phyloP scores from a whole-genome alignment of 768 basidiomycete species.

The Suillus plorans region DNA sequence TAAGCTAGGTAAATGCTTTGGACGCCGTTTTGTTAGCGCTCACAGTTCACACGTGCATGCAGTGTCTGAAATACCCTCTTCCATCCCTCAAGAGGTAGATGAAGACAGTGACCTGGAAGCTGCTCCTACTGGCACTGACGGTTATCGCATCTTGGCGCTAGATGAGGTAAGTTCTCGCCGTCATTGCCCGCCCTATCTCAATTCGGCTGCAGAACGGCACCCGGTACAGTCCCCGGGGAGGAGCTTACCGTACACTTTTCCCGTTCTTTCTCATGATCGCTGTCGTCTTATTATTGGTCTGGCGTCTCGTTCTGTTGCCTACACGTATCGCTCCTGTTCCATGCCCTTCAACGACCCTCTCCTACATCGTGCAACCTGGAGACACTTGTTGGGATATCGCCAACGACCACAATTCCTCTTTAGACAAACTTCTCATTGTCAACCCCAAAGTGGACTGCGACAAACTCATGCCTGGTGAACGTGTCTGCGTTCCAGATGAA shows the following conservation, averaged over 20 bases:
- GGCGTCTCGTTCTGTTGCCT: constrained; percentile 52
- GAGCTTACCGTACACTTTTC: constrained; percentile 59
- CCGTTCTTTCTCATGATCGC: constrained; percentile 73
- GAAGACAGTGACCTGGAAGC: constrained; percentile 53
- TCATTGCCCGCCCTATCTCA: constrained; percentile 11
- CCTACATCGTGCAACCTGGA: constrained; percentile 53
- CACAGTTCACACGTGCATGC: constrained; percentile 1
- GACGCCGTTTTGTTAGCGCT: neutral
- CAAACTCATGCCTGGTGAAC: constrained; percentile 57
- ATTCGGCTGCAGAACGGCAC: constrained; percentile 32
- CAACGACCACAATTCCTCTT: constrained; percentile 42
- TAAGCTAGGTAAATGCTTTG: constrained; percentile 34
- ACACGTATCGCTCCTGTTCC: constrained; percentile 26
- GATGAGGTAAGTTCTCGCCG: constrained; percentile 45
- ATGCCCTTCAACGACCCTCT: constrained; percentile 35
- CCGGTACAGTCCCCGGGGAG: constrained; percentile 34
- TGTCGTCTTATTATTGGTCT: constrained; percentile 60
- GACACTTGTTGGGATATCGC: constrained; percentile 70
- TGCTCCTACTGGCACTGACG: constrained; percentile 51
- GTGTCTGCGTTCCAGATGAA: constrained; percentile 56
- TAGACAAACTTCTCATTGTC: constrained; percentile 51
- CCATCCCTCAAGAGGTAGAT: constrained; percentile 26
- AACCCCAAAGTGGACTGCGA: constrained; percentile 58
- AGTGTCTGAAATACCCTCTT: constrained; percentile 33
- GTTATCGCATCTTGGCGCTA: constrained; percentile 52